Base-by-base conservation (phyloP, 2,329 filamentous ascomycete genomes). In the Talaromyces sp. region DNA sequence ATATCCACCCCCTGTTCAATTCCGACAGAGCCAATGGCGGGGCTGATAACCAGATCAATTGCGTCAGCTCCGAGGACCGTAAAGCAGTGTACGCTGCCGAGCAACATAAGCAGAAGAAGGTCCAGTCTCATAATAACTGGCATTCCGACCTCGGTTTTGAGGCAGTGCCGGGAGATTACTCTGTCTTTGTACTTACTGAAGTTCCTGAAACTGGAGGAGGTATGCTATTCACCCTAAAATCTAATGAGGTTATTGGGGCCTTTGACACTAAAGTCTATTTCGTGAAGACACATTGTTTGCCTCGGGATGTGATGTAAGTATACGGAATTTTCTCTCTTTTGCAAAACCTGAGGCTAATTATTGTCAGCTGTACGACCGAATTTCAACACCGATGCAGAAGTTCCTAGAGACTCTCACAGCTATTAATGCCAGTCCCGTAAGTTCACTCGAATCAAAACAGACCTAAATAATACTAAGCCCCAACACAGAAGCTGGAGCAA, bases 81-180 rank as follows among this genome's bases (percentile, higher is more conserved):
- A 49, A 50, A 17, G 19, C 29, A 49, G 14, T 41, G 13, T 31
- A 31, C 13, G 31, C 19, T 8, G 11, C 14, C 11, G 46, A 21
- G n/a, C 21, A 53, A 10, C 19, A 58, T 13, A 27, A 32, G 6
- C 26, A 13, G 14, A 52, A 58, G 43, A 53, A 35, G 29, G 19
- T n/a, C 17, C 43, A 31, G 7, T 17, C 43, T 21, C 21, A 32
- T 5, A 35, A 41, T 24, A 78, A 75, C 9, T 84, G 82, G 81
- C 81, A 84, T 64, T 77, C 78, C n/a, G 82, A 84, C 62, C 81
- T 83, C 61, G 80, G 79, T 3, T 84, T 84, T 62, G 82, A 84
- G 70, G 77, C 76, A 0, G 77, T 81, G 1, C 81, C 82, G 1
- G 79, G 79, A 14, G 81, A 84, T 63, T 83, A 83, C 67, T 80